Percentiles rank a stretch among this genome's conserved stretches.
Evolutionary conservation across 2,329 filamentous ascomycete genomes (phyloP).

Genomic region (Fusarium solani-melongenae): DNA sequence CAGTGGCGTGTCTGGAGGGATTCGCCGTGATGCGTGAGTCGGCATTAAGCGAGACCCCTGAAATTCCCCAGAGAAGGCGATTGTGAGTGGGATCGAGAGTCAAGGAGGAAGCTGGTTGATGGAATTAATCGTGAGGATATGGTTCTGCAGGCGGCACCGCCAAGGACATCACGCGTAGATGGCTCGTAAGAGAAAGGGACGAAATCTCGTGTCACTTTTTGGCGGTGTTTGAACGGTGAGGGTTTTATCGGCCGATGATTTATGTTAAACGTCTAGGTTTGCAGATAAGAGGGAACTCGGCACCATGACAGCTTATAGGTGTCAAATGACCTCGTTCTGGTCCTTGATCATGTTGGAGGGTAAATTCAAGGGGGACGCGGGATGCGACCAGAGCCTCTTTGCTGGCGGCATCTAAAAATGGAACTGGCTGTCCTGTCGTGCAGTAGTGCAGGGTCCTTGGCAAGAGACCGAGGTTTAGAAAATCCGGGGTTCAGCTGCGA

Average conservation of each 20-base stretch:
- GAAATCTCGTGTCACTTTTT: not conserved
- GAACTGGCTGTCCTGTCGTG: constrained; percentile 25
- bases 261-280: not conserved
- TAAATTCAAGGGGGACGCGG: constrained; percentile 9
- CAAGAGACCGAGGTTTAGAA: constrained; percentile 7
- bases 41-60: not conserved
- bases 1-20: not conserved
- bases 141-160: not conserved
- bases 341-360: not conserved
- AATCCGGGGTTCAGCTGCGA: constrained; percentile 16
- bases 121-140: not conserved
- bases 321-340: not conserved
- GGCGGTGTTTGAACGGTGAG: not conserved
- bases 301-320: not conserved
- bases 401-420: constrained; percentile 35
- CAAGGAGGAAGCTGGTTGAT: not conserved
- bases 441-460: constrained; percentile 31
- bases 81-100: not conserved
- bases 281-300: not conserved
- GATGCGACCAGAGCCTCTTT: constrained; percentile 19
- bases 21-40: not conserved
- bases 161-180: not conserved
- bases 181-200: not conserved
- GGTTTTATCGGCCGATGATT: not conserved
- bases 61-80: not conserved